Conservation (phyloP, 2,329 filamentous ascomycete species). For the Rutstroemia sp. region DNA sequence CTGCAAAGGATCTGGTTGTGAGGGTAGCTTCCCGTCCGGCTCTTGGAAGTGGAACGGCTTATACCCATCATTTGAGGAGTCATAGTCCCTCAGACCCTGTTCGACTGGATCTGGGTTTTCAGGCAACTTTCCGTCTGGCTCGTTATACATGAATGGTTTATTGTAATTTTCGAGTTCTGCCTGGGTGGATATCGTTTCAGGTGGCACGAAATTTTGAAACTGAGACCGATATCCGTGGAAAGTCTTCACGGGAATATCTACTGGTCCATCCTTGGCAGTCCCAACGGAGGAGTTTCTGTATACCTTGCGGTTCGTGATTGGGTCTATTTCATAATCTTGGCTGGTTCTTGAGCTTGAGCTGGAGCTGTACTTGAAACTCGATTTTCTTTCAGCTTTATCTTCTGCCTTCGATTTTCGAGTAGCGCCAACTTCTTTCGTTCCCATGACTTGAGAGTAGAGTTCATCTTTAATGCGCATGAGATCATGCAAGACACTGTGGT, state of each 20-base stretch:
- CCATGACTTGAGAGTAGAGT: background rate
- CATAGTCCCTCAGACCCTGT: slow-evolving; percentile 33
- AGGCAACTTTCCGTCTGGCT: slow-evolving; percentile 32
- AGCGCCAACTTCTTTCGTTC: background rate
- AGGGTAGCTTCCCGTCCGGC: slow-evolving; percentile 19
- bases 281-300: slow-evolving; percentile 10
- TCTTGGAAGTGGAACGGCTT: slow-evolving; percentile 19
- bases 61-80: slow-evolving; percentile 25
- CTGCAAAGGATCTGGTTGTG: slow-evolving; percentile 27
- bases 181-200: slow-evolving; percentile 5
- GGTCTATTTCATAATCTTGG: slow-evolving; percentile 43
- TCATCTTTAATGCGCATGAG: background rate
- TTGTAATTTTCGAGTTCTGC: slow-evolving; percentile 19
- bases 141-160: slow-evolving; percentile 30
- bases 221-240: slow-evolving; percentile 32
- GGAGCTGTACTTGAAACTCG: background rate
- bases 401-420: background rate
- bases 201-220: slow-evolving; percentile 27
- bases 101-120: slow-evolving; percentile 26
- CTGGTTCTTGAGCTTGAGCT: background rate
- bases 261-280: background rate
- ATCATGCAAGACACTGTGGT: background rate
- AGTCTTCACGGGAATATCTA: slow-evolving; percentile 23
- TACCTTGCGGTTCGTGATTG: slow-evolving; percentile 51
- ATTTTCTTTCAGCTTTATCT: background rate